These are phyloP conservation scores for Bipolaris gigantea DNA, from an alignment of 2,329 filamentous ascomycete species.

Conservation along the genomic window DNA sequence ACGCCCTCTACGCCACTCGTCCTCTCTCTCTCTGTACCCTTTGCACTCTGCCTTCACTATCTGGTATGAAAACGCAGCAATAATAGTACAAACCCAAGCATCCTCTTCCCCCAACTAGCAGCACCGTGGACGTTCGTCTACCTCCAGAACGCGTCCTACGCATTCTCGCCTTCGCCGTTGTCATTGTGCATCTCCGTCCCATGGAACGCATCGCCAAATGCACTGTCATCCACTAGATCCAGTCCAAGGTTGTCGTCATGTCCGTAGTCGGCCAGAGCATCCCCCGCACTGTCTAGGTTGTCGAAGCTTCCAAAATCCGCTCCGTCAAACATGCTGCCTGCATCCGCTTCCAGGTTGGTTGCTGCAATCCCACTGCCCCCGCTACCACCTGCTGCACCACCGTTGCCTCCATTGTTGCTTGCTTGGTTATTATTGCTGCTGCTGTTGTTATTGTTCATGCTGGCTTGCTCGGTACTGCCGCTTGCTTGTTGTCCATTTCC, in stretches of 20 bases:
- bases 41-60: background rate
- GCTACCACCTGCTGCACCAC: constrained; percentile 3
- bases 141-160: constrained; percentile 15
- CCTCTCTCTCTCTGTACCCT: background rate
- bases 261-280: constrained; percentile 44
- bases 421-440: constrained; percentile 16
- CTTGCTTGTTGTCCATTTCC: constrained; percentile 22
- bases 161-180: constrained; percentile 34
- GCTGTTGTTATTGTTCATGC: constrained; percentile 15
- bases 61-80: constrained; percentile 7
- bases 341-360: constrained; percentile 33
- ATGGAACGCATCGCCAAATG: constrained; percentile 47
- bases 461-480: constrained; percentile 21
- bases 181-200: constrained; percentile 42
- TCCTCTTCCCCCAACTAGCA: background rate
- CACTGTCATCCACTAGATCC: constrained; percentile 45
- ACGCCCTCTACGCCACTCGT: background rate
- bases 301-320: constrained; percentile 44
- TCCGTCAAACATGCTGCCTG: constrained; percentile 43
- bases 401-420: constrained; percentile 6
- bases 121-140: background rate
- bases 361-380: constrained; percentile 17
- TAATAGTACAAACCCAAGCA: constrained; percentile 6
- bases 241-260: constrained; percentile 44
- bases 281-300: constrained; percentile 45